Evolutionary conservation across 139 green algal genomes (phyloP).

Genomic region (Micromonas pusilla): DNA sequence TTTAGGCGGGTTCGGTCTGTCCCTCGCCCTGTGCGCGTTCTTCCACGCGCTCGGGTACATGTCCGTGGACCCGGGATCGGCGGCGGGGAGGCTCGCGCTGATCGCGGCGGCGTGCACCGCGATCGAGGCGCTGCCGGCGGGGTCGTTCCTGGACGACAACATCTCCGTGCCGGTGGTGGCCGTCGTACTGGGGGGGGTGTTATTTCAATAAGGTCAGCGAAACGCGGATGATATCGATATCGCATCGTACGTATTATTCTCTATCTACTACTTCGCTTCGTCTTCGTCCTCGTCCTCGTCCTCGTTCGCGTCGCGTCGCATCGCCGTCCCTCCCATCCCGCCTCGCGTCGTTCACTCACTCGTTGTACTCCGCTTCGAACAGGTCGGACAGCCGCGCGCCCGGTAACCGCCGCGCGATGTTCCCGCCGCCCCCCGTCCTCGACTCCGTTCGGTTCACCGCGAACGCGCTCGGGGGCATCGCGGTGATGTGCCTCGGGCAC

Average conservation of each 20-base stretch:
- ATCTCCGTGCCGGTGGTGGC: constrained; percentile 70
- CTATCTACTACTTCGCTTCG: background rate
- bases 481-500: too few relatives aligned
- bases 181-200: constrained; percentile 36
- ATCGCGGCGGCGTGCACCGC: constrained; percentile 53
- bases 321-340: too few relatives aligned
- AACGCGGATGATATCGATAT: background rate
- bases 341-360: too few relatives aligned
- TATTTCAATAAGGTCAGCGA: constrained; percentile 20
- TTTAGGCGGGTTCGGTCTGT: background rate
- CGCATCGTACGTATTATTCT: background rate
- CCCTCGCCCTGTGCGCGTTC: background rate
- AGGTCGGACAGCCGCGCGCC: too few relatives aligned
- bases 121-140: constrained; percentile 80
- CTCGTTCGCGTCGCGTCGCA: too few relatives aligned
- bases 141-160: constrained; percentile 81
- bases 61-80: background rate
- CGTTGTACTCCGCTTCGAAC: too few relatives aligned
- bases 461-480: too few relatives aligned
- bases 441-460: too few relatives aligned
- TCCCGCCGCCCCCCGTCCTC: too few relatives aligned
- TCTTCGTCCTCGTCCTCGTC: too few relatives aligned
- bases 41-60: constrained; percentile 18
- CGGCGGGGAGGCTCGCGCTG: constrained; percentile 28
- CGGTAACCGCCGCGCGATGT: too few relatives aligned